These are phyloP conservation scores for Aspergillus haitiensis DNA, from an alignment of 495 filamentous ascomycete species.

Conservation along the genomic window DNA sequence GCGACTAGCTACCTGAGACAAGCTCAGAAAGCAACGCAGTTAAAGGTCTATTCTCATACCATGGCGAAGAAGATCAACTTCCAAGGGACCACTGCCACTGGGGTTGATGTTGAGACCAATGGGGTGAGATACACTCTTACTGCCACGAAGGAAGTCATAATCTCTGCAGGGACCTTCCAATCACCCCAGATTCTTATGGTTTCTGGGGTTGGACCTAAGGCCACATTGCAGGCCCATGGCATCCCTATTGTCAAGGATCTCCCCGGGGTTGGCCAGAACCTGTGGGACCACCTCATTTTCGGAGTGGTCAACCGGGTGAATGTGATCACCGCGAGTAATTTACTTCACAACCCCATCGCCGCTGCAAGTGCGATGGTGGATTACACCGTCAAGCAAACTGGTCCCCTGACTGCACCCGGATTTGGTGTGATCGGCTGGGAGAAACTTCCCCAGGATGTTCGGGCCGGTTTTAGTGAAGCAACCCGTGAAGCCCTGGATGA, in stretches of 20 bases:
- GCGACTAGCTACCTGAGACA: conserved; percentile 43
- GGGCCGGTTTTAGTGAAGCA: conserved; percentile 18
- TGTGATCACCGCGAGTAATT: conserved; percentile 16
- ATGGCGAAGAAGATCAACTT: conserved; percentile 47
- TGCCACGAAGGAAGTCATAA: conserved; percentile 56
- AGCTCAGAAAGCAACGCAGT: conserved; percentile 22
- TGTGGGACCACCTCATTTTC: conserved; percentile 45
- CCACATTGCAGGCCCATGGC: conserved; percentile 33
- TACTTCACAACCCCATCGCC: conserved; percentile 13
- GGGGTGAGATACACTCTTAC: conserved; percentile 38
- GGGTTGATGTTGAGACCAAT: conserved; percentile 40
- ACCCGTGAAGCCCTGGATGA: conserved; percentile 8
- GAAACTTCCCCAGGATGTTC: conserved; percentile 36
- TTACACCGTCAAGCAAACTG: conserved; percentile 4
- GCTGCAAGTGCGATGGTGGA: conserved; percentile 6
- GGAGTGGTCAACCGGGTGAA: conserved; percentile 29
- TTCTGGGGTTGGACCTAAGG: conserved; percentile 48
- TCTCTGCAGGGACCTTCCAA: conserved; percentile 53
- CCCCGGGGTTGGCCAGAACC: conserved; percentile 51
- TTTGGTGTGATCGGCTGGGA: conserved; percentile 39
- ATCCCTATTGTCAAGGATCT: conserved; percentile 45
- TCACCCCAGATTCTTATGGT: conserved; percentile 52
- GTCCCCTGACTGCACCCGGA: conserved; percentile 16
- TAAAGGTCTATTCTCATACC: conserved; percentile 42
- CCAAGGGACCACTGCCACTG: conserved; percentile 47